A percentile compares a stretch with the other conserved stretches of the same genome.
Evolutionary conservation across 495 filamentous ascomycete species (phyloP).

Genomic region (Tuber melanosporum): DNA sequence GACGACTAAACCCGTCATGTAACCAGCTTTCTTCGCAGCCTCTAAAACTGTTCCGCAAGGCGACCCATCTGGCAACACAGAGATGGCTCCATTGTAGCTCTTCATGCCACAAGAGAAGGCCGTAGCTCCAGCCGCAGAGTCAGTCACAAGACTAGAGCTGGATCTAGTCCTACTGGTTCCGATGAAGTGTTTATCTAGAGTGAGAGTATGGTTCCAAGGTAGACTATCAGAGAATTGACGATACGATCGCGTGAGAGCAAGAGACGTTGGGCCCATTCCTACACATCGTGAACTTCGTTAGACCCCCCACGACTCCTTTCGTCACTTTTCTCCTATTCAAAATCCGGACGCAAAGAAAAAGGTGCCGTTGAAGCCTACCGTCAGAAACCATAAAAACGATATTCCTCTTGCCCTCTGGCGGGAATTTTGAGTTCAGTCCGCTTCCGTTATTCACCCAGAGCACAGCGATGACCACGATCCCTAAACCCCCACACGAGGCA

Average conservation of each 20-base stretch:
- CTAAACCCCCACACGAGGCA: slow-evolving; percentile 43
- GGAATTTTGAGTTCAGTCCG: slow-evolving; percentile 45
- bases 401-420: slow-evolving; percentile 72
- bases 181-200: slow-evolving; percentile 78
- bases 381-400: slow-evolving; percentile 98
- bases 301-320: background rate
- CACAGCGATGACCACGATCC: slow-evolving; percentile 33
- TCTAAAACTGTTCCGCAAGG: slow-evolving; percentile 94
- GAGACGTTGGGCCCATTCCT: slow-evolving; percentile 86
- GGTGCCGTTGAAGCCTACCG: slow-evolving; percentile 40
- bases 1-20: slow-evolving; percentile 88
- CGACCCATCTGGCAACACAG: slow-evolving; percentile 71
- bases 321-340: background rate
- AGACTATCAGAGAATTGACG: slow-evolving; percentile 61
- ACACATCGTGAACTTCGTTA: background rate
- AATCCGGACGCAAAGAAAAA: background rate
- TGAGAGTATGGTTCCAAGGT: slow-evolving; percentile 62
- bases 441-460: slow-evolving; percentile 18
- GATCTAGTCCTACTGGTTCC: slow-evolving; percentile 83
- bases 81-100: slow-evolving; percentile 94
- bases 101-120: slow-evolving; percentile 89
- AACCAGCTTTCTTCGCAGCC: slow-evolving; percentile 83
- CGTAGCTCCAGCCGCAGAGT: slow-evolving; percentile 91
- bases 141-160: slow-evolving; percentile 73
- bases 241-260: slow-evolving; percentile 77